phyloP scores from a whole-genome alignment of 176 grass and related monocot species.

The Pontederia crassipes region DNA sequence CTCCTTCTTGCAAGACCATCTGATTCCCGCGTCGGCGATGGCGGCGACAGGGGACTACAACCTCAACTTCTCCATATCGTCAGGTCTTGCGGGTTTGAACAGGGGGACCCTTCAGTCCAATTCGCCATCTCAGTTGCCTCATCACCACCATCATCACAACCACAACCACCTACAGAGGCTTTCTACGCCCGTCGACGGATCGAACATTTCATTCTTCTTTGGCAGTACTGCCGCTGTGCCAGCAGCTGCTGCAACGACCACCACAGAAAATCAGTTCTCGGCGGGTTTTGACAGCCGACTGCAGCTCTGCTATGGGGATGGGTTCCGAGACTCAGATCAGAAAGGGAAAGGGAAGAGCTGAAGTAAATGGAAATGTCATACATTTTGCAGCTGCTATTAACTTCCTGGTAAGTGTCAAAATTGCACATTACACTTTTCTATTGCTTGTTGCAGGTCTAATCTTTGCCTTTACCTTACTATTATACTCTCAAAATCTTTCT shows the following conservation, averaged over 20 bases:
- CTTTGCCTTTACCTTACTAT: too few species aligned
- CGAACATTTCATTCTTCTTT: conserved; percentile 19
- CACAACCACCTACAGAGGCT: conserved; percentile 25
- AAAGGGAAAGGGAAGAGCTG: conserved; percentile 24
- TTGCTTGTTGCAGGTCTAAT: too few species aligned
- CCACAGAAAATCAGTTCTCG: conserved; percentile 11
- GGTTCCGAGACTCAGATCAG: conserved; percentile 16
- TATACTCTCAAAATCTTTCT: too few species aligned
- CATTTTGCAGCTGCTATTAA: too few species aligned
- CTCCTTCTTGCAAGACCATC: conserved; percentile 24
- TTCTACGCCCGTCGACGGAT: conserved; percentile 20
- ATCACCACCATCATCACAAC: conserved; percentile 5
- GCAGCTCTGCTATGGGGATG: conserved; percentile 26
- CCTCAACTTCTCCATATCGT: conserved; percentile 20
- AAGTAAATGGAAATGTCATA: background rate
- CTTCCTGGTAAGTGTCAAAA: too few species aligned
- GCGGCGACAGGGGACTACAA: conserved; percentile 17
- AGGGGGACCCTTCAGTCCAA: conserved; percentile 38
- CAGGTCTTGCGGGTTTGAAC: conserved; percentile 21
- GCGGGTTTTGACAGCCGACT: conserved; percentile 18
- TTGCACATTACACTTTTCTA: too few species aligned
- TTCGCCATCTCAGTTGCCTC: conserved; percentile 28
- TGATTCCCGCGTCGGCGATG: conserved; percentile 12
- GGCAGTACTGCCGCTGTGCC: conserved; percentile 8
- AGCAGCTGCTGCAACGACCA: background rate